Evolutionary conservation across 495 filamentous ascomycete genomes (phyloP), one percentile per base, ranked within the genome.

Genomic region (Amniculicola lignicola): DNA sequence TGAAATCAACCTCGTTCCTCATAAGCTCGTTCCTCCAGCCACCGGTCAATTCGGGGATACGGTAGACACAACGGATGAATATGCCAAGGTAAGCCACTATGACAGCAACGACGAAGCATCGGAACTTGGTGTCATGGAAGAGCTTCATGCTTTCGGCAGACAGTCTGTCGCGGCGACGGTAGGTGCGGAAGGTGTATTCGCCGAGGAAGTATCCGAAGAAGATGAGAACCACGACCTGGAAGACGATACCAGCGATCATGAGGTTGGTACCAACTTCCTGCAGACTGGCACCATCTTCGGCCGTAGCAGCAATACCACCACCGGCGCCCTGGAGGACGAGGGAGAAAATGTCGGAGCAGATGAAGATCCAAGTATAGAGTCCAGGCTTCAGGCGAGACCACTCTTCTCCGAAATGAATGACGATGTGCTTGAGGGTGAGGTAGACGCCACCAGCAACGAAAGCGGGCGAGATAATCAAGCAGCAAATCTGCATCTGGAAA

Each of bases 371-470:
- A 31, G 76, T 75, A 67, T 80, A 81, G 27, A 75, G 66, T n/a
- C 69, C 72, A 10, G 80, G 72, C 14, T 65, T 66, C 40, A 85
- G 70, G 36, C 78, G 71, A 2, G 77, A 77, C 35, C 75, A 67
- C 4, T 72, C 65, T 4, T 69, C 67, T 33, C 74, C 75, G 56
- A 82, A 70, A 48, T 70, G 67, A 51, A 71, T 51, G 60, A 80
- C 72, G 23, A 69, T 73, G 43, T 65, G 57, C 46, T 75, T 69
- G 35, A 77, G 66, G 3, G 78, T 80, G 41, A 83, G 67, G 63
- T 85, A 85, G 52, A 84, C 78, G 22, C 74, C 79, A 1, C 79
- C 81, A 6, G 78, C 71, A 54, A 79, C 72, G 56, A 78, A 83
- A 24, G 79, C 75, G 2, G 82, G 82, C 0, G 71, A 76, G 31